Conservation (phyloP, 2,329 filamentous ascomycete genomes). For the Fusarium sp. region DNA sequence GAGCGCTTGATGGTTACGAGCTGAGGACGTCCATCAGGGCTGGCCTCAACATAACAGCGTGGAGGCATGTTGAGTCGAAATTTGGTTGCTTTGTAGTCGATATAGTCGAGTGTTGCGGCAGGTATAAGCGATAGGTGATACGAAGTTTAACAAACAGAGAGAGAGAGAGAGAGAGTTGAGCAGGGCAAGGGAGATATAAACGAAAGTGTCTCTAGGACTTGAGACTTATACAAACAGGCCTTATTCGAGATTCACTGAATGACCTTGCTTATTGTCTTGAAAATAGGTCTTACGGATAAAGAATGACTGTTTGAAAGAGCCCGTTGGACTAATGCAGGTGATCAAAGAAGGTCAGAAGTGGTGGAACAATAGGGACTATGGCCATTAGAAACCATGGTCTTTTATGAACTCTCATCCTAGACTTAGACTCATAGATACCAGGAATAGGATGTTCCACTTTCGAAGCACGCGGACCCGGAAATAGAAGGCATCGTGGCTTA, state of each 20-base stretch:
- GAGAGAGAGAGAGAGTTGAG: constrained; percentile 8
- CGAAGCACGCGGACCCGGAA: constrained; percentile 27
- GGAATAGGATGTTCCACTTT: constrained; percentile 15
- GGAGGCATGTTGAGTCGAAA: constrained; percentile 51
- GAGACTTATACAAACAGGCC: constrained; percentile 2
- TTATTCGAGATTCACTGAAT: constrained; percentile 29
- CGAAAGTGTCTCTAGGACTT: constrained; percentile 24
- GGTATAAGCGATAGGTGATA: constrained; percentile 2
- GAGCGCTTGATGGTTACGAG: constrained; percentile 59
- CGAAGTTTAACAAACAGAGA: not conserved
- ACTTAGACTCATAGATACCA: constrained; percentile 3
- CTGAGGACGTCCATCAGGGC: constrained; percentile 52
- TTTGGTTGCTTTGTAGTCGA: constrained; percentile 3
- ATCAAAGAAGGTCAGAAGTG: constrained; percentile 48
- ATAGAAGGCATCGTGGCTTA: constrained; percentile 33
- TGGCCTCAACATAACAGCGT: constrained; percentile 56
- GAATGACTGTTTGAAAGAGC: constrained; percentile 43
- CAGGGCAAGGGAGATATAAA: constrained; percentile 22
- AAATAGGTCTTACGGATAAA: constrained; percentile 32
- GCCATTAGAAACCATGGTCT: not conserved
- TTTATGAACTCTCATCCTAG: constrained; percentile 24
- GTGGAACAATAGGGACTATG: constrained; percentile 26
- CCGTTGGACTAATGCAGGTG: constrained; percentile 47
- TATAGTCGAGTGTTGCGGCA: constrained; percentile 3
- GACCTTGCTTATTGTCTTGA: constrained; percentile 45